These are phyloP conservation scores for Monosporascus sp. DNA, from an alignment of 2,329 filamentous ascomycete species.

Conservation along the genomic window DNA sequence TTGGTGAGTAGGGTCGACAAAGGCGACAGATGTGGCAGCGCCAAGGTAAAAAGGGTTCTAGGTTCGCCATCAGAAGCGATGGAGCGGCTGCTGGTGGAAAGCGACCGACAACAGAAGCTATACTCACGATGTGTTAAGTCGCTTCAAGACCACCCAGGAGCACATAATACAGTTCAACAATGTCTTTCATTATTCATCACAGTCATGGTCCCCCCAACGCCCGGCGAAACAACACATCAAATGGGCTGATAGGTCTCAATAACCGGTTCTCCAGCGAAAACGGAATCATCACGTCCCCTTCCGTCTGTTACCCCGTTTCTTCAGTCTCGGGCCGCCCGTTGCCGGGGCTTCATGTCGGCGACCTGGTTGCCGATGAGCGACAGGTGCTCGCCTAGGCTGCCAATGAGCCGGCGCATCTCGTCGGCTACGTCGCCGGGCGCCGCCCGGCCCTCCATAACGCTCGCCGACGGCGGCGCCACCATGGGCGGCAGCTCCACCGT, in stretches of 20 bases:
- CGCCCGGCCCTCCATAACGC: conserved; percentile 50
- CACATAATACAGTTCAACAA: not conserved
- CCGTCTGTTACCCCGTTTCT: not conserved
- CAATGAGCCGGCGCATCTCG: conserved; percentile 44
- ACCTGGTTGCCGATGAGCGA: conserved; percentile 40
- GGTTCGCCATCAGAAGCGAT: no score
- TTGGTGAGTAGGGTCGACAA: no score
- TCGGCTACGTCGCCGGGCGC: conserved; percentile 45
- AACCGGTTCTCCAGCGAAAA: no score
- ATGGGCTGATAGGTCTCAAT: no score
- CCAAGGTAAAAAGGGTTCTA: no score
- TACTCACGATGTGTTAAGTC: no score
- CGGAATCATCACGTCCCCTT: not conserved
- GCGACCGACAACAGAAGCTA: no score
- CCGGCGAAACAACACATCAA: no score
- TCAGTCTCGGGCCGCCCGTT: conserved; percentile 2
- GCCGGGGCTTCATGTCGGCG: conserved; percentile 30
- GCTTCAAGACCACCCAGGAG: not conserved
- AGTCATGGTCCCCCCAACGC: no score
- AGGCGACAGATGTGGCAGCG: no score
- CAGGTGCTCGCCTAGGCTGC: conserved; percentile 44
- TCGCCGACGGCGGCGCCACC: conserved; percentile 41
- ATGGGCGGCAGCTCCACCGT: conserved; percentile 24
- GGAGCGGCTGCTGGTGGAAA: no score
- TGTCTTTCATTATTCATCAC: no score